phyloP scores from a whole-genome alignment of 352 stramenopile genomes.

The Globisporangium carolinianum region DNA sequence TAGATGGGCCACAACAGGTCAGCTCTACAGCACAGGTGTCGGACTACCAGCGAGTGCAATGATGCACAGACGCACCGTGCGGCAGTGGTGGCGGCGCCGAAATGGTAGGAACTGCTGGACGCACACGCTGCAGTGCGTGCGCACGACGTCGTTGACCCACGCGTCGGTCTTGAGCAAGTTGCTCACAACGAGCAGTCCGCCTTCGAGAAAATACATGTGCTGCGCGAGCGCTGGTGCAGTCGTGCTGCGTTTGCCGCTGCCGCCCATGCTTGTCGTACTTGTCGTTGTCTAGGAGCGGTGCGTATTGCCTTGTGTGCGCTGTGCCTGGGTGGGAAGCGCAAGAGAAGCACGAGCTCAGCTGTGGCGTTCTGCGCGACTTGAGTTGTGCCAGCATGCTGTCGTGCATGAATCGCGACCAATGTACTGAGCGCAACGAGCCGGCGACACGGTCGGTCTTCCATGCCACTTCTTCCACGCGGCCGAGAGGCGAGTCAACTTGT shows the following conservation, averaged over 20 bases:
- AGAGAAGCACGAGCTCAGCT: neutral
- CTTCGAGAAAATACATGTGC: constrained; percentile 75
- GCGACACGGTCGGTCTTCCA: neutral
- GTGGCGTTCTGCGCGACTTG: constrained; percentile 5
- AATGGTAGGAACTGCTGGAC: constrained; percentile 79
- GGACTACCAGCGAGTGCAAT: neutral
- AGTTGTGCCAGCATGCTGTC: neutral
- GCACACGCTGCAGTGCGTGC: constrained; percentile 77
- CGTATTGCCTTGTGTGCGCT: neutral
- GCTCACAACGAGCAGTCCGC: constrained; percentile 56
- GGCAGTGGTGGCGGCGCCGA: constrained; percentile 68
- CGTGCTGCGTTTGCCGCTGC: constrained; percentile 10
- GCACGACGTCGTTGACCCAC: constrained; percentile 63
- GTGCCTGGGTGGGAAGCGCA: neutral
- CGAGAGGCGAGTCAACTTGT: too few relatives aligned
- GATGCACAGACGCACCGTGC: constrained; percentile 31
- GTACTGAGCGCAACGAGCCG: neutral
- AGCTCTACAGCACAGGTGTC: neutral
- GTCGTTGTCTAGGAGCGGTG: neutral
- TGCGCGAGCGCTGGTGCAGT: constrained; percentile 17
- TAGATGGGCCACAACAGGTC: neutral
- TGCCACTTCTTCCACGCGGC: neutral
- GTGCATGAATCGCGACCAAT: too few relatives aligned
- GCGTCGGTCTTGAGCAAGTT: constrained; percentile 62
- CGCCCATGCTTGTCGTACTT: constrained; percentile 5